These are phyloP conservation scores for Caloboletus firmus DNA, from an alignment of 1,284 basidiomycete species.

Conservation along the genomic window DNA sequence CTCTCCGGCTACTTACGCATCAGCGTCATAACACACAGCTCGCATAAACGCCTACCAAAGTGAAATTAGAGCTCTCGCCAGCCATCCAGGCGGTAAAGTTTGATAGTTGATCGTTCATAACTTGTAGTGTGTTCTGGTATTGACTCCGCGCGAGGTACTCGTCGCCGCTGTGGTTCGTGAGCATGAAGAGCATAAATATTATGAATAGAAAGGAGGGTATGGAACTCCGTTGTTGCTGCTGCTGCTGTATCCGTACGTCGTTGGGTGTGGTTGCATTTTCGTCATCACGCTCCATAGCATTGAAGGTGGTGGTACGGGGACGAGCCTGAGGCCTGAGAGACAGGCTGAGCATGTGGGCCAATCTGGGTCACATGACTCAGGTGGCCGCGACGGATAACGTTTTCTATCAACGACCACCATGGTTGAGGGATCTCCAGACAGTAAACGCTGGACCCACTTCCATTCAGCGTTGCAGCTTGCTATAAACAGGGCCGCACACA, in stretches of 20 bases:
- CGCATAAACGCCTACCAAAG: slow-evolving; percentile 46
- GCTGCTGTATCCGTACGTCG: slow-evolving; percentile 18
- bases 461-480: slow-evolving; percentile 73
- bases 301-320: slow-evolving; percentile 1
- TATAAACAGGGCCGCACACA: slow-evolving; percentile 71
- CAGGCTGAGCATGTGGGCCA: neutral
- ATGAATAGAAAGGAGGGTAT: slow-evolving; percentile 74
- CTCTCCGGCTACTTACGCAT: slow-evolving; percentile 49
- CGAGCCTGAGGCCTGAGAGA: neutral
- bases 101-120: slow-evolving; percentile 55
- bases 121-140: slow-evolving; percentile 60
- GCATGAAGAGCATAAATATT: slow-evolving; percentile 70
- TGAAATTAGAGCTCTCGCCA: slow-evolving; percentile 64
- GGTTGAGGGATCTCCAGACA: slow-evolving; percentile 48
- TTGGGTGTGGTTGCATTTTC: slow-evolving; percentile 16
- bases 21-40: neutral
- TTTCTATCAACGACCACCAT: slow-evolving; percentile 25
- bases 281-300: slow-evolving; percentile 34
- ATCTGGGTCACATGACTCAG: slow-evolving; percentile 21
- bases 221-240: slow-evolving; percentile 29
- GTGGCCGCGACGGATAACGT: neutral
- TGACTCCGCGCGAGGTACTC: slow-evolving; percentile 60
- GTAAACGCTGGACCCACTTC: slow-evolving; percentile 73
- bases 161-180: slow-evolving; percentile 67
- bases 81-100: slow-evolving; percentile 78